Evolutionary conservation across 1,139 yeast species (phyloP), one percentile per base, ranked within the genome.

Genomic region (Lodderomyces beijingensis): DNA sequence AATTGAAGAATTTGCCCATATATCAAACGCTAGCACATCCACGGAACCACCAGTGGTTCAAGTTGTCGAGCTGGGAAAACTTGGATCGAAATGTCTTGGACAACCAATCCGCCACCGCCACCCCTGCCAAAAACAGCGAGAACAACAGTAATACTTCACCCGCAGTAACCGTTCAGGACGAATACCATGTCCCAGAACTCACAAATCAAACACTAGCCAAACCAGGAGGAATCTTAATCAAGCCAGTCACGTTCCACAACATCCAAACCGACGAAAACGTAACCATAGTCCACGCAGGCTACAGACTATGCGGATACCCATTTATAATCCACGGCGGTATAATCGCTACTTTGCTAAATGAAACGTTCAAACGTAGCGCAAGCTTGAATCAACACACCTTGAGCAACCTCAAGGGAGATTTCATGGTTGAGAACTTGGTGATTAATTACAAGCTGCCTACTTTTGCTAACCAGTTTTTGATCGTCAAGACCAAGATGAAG

Each of bases 291-390:
- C 95, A 87, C 53, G 70, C 83, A 32, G 97, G 97, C 0, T 77
- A 81, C 50, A 72, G 73, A 41, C 59, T 88, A 23, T 79, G 93
- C 30, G 97, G 97, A 2, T 88, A 82, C 51, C 96, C 96, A 1
- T 79, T 85, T 45, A 62, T 89, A 24, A 73, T 87, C 1, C 97
- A 89, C 51, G 97, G 97, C 3, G 97, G 97, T 0, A 76, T 89
- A 27, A 57, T 89, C 24, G 95, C 94, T 6, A 81, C 95, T 0
- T 61, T 89, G 10, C 62, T 87, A 38, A 93, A 85, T 50, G 96
- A 88, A 42, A 68, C 84, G 3, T 70, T 78, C 59, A 79, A 75
- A 37, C 56, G 81, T 33, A 72, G 74, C 35, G 80, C 82, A 1
- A 67, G 73, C 5, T 57, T 75, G 48, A 43, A 62, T 16, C 44